Evolutionary conservation across 176 grass and related monocot species (phyloP), one percentile per base, ranked within the genome.

Genomic region (Triticum timopheevii): DNA sequence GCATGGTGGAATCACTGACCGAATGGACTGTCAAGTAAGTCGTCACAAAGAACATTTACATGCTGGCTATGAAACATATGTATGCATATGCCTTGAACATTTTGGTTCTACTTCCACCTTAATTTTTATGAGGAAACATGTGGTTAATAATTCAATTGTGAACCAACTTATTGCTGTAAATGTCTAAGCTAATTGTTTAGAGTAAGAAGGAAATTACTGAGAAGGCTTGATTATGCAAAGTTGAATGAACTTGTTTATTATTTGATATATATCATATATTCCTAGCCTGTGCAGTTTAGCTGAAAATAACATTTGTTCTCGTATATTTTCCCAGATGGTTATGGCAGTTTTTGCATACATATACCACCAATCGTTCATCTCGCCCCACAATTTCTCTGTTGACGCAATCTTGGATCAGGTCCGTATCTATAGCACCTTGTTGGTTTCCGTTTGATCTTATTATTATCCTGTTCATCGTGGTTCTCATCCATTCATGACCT

Each of bases 21-120:
- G 97, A 86, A 99, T 99, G 97, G 97, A 99, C 83, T 99, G 97
- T 77, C 97, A 99, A 81, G 94, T 99, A 89, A 97, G 92, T 92
- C 64, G 42, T 28, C 82, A 40, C 39, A 42, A 44, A 44, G 10
- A 44, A 44, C 42, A 30, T 80, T 42, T 58, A 49, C 65, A 44
- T 64, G 45, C 8, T 83, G 20, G 31, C 19, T 10, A 67, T 75
- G 68, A 23, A 68, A 81, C 69, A 86, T 50, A 65, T 65, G 1
- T 84, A 47, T 86, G 47, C 65, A 17, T 69, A 38, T 50, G 10
- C 50, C 45, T 68, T 69, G 28, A 20, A 15, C 65, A 79, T 67
- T 38, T 44, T 75, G 5, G 23, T 80, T 76, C 16, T 80, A 73
- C 66, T 76, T 76, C 16, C 52, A 66, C 66, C 2, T 13, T 35